These are phyloP conservation scores for Melocanna baccifera DNA, from an alignment of 176 grass and related monocot species.

Conservation along the genomic window DNA sequence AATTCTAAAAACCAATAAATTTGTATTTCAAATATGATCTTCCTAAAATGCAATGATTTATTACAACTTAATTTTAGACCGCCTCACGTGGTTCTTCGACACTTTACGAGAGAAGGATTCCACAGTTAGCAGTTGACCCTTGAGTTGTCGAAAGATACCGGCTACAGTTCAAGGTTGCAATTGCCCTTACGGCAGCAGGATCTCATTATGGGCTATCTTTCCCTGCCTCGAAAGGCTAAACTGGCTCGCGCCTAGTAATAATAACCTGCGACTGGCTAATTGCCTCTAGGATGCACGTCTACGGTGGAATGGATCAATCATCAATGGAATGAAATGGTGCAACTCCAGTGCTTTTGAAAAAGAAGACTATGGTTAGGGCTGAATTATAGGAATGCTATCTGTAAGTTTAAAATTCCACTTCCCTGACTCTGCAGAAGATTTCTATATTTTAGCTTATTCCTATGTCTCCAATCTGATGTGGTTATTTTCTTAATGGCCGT, in stretches of 20 bases:
- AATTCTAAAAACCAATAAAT: no score
- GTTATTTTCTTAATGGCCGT: background rate
- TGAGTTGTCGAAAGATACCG: no score
- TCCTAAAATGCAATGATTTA: no score
- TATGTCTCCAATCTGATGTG: background rate
- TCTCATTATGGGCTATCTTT: conserved; percentile 28
- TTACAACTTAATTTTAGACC: no score
- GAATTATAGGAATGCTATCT: background rate
- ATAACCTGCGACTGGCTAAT: background rate
- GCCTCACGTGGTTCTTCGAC: no score
- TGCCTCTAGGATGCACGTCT: conserved; percentile 19
- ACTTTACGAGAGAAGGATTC: no score
- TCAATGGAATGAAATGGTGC: background rate
- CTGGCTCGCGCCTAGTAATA: conserved; percentile 8
- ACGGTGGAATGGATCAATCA: background rate
- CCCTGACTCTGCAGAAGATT: background rate
- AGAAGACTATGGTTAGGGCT: background rate
- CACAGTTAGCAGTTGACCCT: no score
- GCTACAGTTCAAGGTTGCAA: background rate
- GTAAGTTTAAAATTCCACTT: background rate
- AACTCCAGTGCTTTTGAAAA: background rate
- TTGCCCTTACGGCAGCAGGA: background rate
- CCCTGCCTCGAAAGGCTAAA: conserved; percentile 48
- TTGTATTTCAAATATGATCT: no score
- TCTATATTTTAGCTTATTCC: background rate